These are phyloP conservation scores for Amanita inopinata DNA, from an alignment of 768 basidiomycete genomes.

Conservation along the genomic window DNA sequence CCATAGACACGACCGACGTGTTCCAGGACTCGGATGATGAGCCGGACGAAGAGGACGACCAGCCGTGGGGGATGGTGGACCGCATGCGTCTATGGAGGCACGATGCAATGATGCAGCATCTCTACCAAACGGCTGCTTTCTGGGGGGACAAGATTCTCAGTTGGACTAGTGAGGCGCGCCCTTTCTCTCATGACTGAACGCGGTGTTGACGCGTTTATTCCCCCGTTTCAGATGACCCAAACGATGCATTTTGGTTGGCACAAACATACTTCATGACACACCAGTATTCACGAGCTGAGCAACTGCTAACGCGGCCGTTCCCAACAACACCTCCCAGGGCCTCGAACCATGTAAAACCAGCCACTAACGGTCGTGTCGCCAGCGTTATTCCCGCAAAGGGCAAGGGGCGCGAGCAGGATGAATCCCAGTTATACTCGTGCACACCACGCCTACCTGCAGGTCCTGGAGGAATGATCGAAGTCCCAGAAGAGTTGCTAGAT, in stretches of 20 bases:
- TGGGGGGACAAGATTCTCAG: slow-evolving; percentile 97
- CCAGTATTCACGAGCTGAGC: slow-evolving; percentile 91
- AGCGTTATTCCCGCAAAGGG: slow-evolving; percentile 35
- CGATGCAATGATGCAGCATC: slow-evolving; percentile 96
- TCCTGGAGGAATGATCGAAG: slow-evolving; percentile 60
- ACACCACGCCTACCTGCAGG: slow-evolving; percentile 60
- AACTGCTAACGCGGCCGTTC: slow-evolving; percentile 83
- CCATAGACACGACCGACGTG: slow-evolving; percentile 68
- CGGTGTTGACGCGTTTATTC: slow-evolving; percentile 7
- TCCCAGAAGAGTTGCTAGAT: slow-evolving; percentile 54
- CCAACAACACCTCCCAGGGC: slow-evolving; percentile 39
- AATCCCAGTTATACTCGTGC: slow-evolving; percentile 21
- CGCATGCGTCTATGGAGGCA: slow-evolving; percentile 96
- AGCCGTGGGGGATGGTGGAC: slow-evolving; percentile 84
- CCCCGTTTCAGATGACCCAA: slow-evolving; percentile 65
- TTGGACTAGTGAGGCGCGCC: slow-evolving; percentile 76
- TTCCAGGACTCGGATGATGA: slow-evolving; percentile 61
- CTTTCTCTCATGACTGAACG: slow-evolving; percentile 8
- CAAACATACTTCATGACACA: slow-evolving; percentile 96
- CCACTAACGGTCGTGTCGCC: slow-evolving; percentile 33
- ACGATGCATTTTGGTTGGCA: slow-evolving; percentile 98
- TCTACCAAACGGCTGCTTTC: slow-evolving; percentile 94
- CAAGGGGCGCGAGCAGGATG: slow-evolving; percentile 49
- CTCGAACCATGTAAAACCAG: slow-evolving; percentile 21
- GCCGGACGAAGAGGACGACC: slow-evolving; percentile 46